Evolutionary conservation across 2,329 filamentous ascomycete genomes (phyloP), one percentile per base, ranked within the genome.

Genomic region (Aspergillus spinulosporus): DNA sequence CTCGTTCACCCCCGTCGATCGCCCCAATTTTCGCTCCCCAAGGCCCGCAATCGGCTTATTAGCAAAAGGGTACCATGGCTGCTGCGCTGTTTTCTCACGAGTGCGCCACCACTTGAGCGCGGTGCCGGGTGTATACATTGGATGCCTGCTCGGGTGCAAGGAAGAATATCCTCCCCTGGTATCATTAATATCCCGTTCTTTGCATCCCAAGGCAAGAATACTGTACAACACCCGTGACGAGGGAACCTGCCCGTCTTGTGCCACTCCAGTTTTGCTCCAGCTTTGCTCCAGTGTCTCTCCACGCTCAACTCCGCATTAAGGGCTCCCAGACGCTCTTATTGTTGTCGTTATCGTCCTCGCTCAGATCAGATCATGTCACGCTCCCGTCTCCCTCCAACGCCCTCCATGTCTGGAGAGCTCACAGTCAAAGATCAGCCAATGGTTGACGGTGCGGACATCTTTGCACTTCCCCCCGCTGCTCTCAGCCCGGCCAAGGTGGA

Each of bases 371-470:
- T 6, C 51, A 73, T 74, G 71, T 71, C 71, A 58, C 68, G 64
- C 39, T 64, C 68, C 44, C 65, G 65, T 59, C 65, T 71, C n/a
- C 71, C 70, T 46, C 71, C 69, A 36, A 73, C 72, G 4, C 72
- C 72, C 40, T 63, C 71, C 52, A 74, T 74, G 68, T 75, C 72
- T 12, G 72, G 72, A 26, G 71, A 70, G 54, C 63, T 75, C 44
- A 69, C 64, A 45, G 66, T 74, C 62, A 73, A 72, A 51, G 72
- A 75, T 32, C 65, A 72, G 51, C 57, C 67, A 12, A 59, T 51
- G 26, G 46, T 63, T 9, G 69, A 72, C 49, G 66, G 65, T 21
- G 50, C 66, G n/a, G 72, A 75, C 57, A 47, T 59, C 4, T 74
- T 74, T 59, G 59, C 68, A n/a, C 56, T 74, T 15, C 72, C 72